phyloP scores from a whole-genome alignment of 768 basidiomycete genomes.

The Naganishia onofrii region DNA sequence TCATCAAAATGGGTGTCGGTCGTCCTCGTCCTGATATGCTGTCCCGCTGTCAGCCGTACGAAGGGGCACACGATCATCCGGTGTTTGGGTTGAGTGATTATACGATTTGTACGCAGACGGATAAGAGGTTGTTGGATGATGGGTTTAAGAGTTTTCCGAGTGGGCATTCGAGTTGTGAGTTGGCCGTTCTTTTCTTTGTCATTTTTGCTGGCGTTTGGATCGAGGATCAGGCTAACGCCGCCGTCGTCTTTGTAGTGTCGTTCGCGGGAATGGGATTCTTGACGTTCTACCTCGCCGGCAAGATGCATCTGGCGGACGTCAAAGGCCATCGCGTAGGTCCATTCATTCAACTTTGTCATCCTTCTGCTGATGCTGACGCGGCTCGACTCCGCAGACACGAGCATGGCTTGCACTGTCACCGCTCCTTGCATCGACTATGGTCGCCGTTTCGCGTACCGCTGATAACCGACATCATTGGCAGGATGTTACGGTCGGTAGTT shows the following conservation, averaged over 20 bases:
- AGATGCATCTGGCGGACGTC: constrained; percentile 82
- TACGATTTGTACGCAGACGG: constrained; percentile 70
- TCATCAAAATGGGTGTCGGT: constrained; percentile 73
- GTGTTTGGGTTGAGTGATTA: constrained; percentile 69
- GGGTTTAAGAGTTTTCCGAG: constrained; percentile 91
- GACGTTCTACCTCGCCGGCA: constrained; percentile 82
- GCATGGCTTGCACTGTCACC: constrained; percentile 81
- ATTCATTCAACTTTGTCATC: constrained; percentile 47
- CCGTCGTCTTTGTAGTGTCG: too few species aligned
- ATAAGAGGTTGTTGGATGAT: constrained; percentile 63
- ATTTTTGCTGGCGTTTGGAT: neutral
- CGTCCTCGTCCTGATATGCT: constrained; percentile 82
- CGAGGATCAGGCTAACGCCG: too few species aligned
- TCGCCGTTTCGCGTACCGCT: constrained; percentile 72
- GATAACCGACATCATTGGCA: constrained; percentile 92
- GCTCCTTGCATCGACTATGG: constrained; percentile 64
- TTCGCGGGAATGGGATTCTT: constrained; percentile 91
- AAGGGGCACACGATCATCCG: constrained; percentile 64
- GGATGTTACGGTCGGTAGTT: constrained; percentile 76
- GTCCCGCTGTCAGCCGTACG: constrained; percentile 67
- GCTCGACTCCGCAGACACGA: constrained; percentile 31
- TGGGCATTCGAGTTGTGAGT: constrained; percentile 81
- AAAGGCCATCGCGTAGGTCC: constrained; percentile 60
- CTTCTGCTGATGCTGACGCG: neutral
- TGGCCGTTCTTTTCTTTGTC: too few species aligned